Base-by-base conservation (phyloP, 2,329 filamentous ascomycete genomes). In the Claviceps purpurea region DNA sequence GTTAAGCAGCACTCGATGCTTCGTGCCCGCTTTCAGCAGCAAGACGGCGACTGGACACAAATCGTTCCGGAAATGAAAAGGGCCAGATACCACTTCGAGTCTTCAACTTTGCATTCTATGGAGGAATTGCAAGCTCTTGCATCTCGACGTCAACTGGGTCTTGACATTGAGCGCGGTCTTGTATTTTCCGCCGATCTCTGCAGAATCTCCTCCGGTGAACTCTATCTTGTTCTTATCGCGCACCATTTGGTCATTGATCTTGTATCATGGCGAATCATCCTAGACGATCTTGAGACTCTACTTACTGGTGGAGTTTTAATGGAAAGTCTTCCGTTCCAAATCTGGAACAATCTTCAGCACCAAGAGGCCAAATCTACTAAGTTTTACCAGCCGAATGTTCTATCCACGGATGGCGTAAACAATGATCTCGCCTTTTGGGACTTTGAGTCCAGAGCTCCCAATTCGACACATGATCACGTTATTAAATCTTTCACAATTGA, bases 241-340 rank as follows among this genome's bases (percentile, higher is more conserved):
- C 68, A 70, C 14, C 69, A 71, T 51, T 57, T 70, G 0, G 63
- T 69, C 1, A 64, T 74, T 16, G 72, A 75, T 50, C 57, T 74
- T 4, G 69, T 75, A 1, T 72, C 70, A 0, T 75, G 73, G 73
- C 62, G 69, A 7, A 63, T 71, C 3, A 60, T 75, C 1, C 57
- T 73, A 0, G 65, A 70, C 39, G 71, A 75, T 46, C 59, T 75
- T 0, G 71, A 74, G 50, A 61, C 63, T 5, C 54, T 69, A 1
- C 57, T 74, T 6, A 59, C 65, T 7, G 50, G 50, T 6, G 24
- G 44, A 34, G 16, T 26, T 18, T 13, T 45, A 13, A 41, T 40
- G 43, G 24, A 50, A 49, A 30, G 52, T 44, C 34, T 34, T 37
- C 18, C 41, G 41, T 37, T 51, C 45, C 13, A 66, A 40, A 63